Percentiles rank a stretch among this genome's conserved stretches.
These are phyloP conservation scores for Persicaria tinctoria DNA, from an alignment of 148 eudicot genomes.

Conservation along the genomic window DNA sequence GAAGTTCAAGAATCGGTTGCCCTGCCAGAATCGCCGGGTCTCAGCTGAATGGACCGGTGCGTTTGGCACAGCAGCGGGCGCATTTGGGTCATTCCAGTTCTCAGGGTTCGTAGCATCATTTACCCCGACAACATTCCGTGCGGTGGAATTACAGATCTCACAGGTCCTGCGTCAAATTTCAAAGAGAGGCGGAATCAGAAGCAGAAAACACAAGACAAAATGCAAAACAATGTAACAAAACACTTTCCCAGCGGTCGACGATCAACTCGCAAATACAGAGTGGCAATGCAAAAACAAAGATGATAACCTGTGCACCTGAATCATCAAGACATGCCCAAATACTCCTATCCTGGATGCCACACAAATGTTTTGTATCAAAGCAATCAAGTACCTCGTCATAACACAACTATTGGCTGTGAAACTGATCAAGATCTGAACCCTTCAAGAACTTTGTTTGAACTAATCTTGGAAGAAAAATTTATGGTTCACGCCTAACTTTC, in stretches of 20 bases:
- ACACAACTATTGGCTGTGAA: too few relatives aligned
- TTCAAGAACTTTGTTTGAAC: too few relatives aligned
- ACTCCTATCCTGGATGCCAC: too few relatives aligned
- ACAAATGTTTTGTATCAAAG: too few relatives aligned
- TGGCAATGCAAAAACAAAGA: too few relatives aligned
- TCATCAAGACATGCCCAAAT: too few relatives aligned
- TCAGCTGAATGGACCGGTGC: slow-evolving; percentile 18
- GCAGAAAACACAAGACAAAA: not conserved
- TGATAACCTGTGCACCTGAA: too few relatives aligned
- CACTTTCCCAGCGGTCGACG: too few relatives aligned
- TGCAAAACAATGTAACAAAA: not conserved
- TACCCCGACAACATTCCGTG: slow-evolving; percentile 58
- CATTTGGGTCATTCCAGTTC: slow-evolving; percentile 62
- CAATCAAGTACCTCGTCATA: too few relatives aligned
- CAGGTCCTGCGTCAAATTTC: slow-evolving; percentile 41
- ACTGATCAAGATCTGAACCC: too few relatives aligned
- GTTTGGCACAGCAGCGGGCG: slow-evolving; percentile 16
- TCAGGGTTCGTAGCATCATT: slow-evolving; percentile 45
- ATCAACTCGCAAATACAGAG: not conserved
- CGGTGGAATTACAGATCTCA: slow-evolving; percentile 83
- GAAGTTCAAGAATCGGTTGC: slow-evolving; percentile 53
- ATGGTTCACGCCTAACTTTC: too few relatives aligned
- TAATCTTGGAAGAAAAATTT: too few relatives aligned
- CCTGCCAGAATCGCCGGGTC: slow-evolving; percentile 49
- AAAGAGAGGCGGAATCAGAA: not conserved